Conservation (phyloP, 192 early-diverging fungal species). For the Backusella liffmaniae region DNA sequence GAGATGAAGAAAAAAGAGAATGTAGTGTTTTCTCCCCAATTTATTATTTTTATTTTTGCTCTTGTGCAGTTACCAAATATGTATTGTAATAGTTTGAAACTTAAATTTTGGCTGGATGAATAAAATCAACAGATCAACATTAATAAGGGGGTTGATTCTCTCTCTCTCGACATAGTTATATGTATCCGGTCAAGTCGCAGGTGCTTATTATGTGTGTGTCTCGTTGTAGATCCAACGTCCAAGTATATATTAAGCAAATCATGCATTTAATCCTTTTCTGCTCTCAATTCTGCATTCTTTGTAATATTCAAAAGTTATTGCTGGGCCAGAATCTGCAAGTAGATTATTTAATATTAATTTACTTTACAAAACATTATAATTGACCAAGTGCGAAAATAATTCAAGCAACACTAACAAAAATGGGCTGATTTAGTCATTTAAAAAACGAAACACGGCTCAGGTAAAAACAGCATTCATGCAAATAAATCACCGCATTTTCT, state of each 20-base stretch:
- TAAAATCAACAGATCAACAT: neutral
- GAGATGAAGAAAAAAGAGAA: neutral
- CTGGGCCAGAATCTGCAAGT: too few relatives aligned
- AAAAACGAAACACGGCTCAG: neutral
- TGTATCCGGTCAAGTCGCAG: too few relatives aligned
- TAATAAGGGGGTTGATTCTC: neutral
- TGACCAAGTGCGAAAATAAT: neutral
- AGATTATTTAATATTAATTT: neutral
- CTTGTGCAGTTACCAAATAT: constrained; percentile 3
- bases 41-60: neutral
- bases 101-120: neutral
- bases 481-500: neutral
- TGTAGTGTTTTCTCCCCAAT: neutral
- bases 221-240: too few relatives aligned
- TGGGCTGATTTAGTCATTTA: neutral
- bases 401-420: neutral
- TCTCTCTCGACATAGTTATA: too few relatives aligned
- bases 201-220: too few relatives aligned
- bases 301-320: too few relatives aligned
- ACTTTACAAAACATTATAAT: neutral
- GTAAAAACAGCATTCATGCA: neutral
- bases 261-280: too few relatives aligned
- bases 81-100: neutral
- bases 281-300: too few relatives aligned
- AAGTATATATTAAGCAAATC: too few relatives aligned